Base-by-base conservation (phyloP, 2,329 filamentous ascomycete genomes). In the Tolypocladium endophyticum region DNA sequence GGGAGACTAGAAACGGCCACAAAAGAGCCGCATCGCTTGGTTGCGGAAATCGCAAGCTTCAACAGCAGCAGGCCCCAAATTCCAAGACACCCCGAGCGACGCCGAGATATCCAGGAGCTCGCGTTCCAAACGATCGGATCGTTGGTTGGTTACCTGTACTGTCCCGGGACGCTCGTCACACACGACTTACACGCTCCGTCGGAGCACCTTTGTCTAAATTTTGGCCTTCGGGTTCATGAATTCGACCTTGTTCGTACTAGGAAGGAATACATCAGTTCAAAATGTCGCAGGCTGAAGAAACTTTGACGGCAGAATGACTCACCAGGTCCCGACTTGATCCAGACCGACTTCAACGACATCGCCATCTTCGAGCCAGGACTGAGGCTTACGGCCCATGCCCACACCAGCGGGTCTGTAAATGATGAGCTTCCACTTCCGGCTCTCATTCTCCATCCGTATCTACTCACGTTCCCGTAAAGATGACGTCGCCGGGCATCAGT, bases 301-400 rank as follows among this genome's bases (percentile, higher is more conserved):
- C 11, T 25, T 8, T 11, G 9, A 5, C 2, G 23, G 16, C 23
- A n/a, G 23, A 9, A 8, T 14, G 36, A 58, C 70, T 62, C 61
- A 71, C 70, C 80, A 85, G 18, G 79, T 81, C 30, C 88, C 87
- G 8, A 90, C 83, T 1, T 79, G 77, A 65, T 90, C 85, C 1
- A 90, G 76, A 8, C 78, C 79, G 56, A 90, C 87, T 69, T 89
- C 85, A 25, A 90, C 86, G 28, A 84, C 73, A 70, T 90, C 88
- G 5, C 87, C 85, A 69, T 90, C 80, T 71, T 86, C 84, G 60
- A 90, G 73, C 85, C 87, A 90, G 12, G 88, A 65, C 60, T 80
- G 82, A 3, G 87, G 87, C 59, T 81, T 85, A 56, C 82, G 79
- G 18, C 87, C 87, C 82, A 88, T 86, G 1, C 85, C 87, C 25